Percentiles rank a stretch among this genome's conserved stretches.
phyloP scores from a whole-genome alignment of 768 basidiomycete genomes.

The Termitomyces sp. region DNA sequence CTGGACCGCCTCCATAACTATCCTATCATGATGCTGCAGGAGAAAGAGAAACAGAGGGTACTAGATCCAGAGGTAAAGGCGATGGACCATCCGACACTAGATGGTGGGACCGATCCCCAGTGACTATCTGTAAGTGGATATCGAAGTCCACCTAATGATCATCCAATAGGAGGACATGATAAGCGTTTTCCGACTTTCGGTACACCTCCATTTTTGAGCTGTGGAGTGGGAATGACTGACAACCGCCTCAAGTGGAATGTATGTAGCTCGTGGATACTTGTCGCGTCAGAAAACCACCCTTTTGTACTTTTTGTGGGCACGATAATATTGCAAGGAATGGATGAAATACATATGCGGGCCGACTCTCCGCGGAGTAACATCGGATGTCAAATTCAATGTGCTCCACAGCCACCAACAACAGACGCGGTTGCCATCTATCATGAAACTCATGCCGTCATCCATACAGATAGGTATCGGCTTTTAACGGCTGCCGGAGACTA shows the following conservation, averaged over 20 bases:
- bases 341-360: neutral
- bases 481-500: neutral
- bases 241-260: neutral
- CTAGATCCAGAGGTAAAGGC: slow-evolving; percentile 1
- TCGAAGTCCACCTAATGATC: neutral
- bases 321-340: neutral
- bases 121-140: neutral
- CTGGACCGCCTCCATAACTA: neutral
- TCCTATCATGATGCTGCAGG: neutral
- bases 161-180: too few relatives aligned
- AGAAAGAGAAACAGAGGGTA: neutral
- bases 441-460: neutral
- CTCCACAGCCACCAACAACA: slow-evolving; percentile 2
- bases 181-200: neutral
- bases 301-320: neutral
- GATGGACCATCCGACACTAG: neutral
- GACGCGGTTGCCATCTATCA: too few relatives aligned
- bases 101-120: neutral
- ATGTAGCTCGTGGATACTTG: neutral
- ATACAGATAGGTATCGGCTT: neutral
- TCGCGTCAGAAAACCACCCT: neutral
- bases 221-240: neutral
- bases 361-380: neutral
- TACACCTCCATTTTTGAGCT: neutral
- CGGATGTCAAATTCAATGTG: neutral